phyloP scores from a whole-genome alignment of 2,329 filamentous ascomycete genomes.

The Colletotrichum higginsianum region DNA sequence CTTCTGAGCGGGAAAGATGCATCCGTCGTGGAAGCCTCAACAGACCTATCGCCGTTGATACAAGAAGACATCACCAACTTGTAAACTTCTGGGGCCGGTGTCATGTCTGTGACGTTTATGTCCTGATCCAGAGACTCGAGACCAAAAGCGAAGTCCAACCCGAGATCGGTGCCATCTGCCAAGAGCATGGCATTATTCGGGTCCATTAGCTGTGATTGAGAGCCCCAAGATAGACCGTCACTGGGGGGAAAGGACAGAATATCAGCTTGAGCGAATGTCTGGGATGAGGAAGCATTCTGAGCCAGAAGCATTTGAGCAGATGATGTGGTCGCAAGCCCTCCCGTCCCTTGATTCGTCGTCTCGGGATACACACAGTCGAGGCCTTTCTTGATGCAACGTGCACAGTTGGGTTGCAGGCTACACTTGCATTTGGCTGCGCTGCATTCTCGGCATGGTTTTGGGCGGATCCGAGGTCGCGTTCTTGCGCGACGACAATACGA shows the following conservation, averaged over 20 bases:
- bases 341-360: background rate
- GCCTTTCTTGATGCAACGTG: conserved; percentile 33
- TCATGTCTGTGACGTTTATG: too few species aligned
- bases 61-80: too few species aligned
- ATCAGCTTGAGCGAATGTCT: background rate
- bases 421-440: conserved; percentile 38
- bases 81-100: background rate
- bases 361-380: conserved; percentile 26
- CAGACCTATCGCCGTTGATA: too few species aligned
- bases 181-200: background rate
- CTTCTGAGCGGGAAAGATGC: conserved; percentile 4
- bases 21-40: background rate
- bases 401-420: conserved; percentile 24
- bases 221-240: background rate
- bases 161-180: too few species aligned
- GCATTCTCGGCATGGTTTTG: conserved; percentile 35
- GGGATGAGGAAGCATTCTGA: background rate
- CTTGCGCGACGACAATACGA: conserved; percentile 28
- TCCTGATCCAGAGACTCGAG: background rate
- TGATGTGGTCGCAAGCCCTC: background rate
- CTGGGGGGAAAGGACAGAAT: background rate
- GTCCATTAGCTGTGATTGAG: background rate
- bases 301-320: background rate
- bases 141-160: background rate
- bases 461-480: conserved; percentile 20